Conservation (phyloP, 1,139 yeast species). For the Magnusiomyces tetraspermus region DNA sequence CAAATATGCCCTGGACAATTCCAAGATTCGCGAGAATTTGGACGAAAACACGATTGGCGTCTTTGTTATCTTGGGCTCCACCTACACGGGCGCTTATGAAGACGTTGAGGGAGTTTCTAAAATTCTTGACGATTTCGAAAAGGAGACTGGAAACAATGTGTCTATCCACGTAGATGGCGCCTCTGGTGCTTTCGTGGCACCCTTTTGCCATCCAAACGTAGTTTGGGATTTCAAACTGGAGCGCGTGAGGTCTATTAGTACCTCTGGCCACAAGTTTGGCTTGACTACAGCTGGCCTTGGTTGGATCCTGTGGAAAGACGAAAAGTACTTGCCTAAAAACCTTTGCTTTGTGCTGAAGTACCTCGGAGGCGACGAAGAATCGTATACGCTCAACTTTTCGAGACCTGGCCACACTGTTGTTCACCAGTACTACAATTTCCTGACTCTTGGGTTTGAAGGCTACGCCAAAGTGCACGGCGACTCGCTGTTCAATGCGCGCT, state of each 20-base stretch:
- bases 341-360: slow-evolving; percentile 72
- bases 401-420: slow-evolving; percentile 89
- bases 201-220: slow-evolving; percentile 64
- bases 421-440: slow-evolving; percentile 75
- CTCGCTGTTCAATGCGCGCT: slow-evolving; percentile 60
- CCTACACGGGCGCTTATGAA: slow-evolving; percentile 90
- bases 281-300: slow-evolving; percentile 85
- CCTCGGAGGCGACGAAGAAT: slow-evolving; percentile 82
- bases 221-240: slow-evolving; percentile 75
- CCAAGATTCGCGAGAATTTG: slow-evolving; percentile 9
- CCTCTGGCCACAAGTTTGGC: slow-evolving; percentile 94
- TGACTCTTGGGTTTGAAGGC: slow-evolving; percentile 63
- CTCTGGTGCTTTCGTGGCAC: slow-evolving; percentile 82
- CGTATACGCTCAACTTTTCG: slow-evolving; percentile 78
- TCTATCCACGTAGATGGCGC: slow-evolving; percentile 95
- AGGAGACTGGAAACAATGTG: slow-evolving; percentile 55
- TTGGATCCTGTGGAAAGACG: slow-evolving; percentile 79
- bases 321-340: slow-evolving; percentile 52
- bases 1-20: slow-evolving; percentile 39
- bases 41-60: slow-evolving; percentile 72
- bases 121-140: slow-evolving; percentile 57
- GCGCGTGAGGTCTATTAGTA: slow-evolving; percentile 75
- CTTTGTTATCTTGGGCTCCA: slow-evolving; percentile 80
- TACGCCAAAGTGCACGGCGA: slow-evolving; percentile 52
- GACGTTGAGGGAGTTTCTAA: slow-evolving; percentile 53